Percentiles rank a stretch among this genome's conserved stretches.
Conservation (phyloP, 306 rosid species). For the Quercus engelmannii region DNA sequence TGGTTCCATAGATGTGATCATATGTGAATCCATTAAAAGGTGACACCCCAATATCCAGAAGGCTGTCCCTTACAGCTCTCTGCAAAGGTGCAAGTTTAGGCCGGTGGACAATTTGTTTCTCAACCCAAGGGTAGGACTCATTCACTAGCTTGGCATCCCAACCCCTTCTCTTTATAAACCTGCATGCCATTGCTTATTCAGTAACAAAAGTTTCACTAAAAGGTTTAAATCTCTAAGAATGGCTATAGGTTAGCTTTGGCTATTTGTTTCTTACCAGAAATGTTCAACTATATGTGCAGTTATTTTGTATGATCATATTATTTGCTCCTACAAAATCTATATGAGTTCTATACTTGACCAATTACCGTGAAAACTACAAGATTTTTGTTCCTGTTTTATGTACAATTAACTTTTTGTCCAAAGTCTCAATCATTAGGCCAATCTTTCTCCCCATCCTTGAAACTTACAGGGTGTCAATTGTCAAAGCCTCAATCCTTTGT, state of each 20-base stretch:
- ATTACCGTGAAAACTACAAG: too few species aligned
- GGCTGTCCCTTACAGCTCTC: constrained; percentile 68
- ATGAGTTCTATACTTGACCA: too few species aligned
- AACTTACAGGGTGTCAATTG: too few species aligned
- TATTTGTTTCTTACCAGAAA: too few species aligned
- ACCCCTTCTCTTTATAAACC: constrained; percentile 60
- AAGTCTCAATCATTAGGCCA: too few species aligned
- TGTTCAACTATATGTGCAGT: too few species aligned
- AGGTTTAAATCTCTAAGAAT: too few species aligned
- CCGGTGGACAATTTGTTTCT: constrained; percentile 76
- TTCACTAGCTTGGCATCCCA: constrained; percentile 82
- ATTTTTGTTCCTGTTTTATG: background rate
- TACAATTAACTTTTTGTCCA: background rate
- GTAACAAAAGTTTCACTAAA: background rate
- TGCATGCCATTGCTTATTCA: constrained; percentile 25
- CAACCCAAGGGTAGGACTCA: constrained; percentile 79
- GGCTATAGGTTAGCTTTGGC: too few species aligned
- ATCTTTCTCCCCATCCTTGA: too few species aligned
- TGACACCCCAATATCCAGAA: constrained; percentile 64
- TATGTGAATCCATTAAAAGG: constrained; percentile 95
- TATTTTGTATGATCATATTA: too few species aligned
- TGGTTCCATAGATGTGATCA: constrained; percentile 87
- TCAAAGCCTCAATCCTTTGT: too few species aligned
- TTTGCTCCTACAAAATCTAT: too few species aligned
- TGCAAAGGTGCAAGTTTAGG: constrained; percentile 60